Base-by-base conservation (phyloP, 2,329 filamentous ascomycete species). In the Teratosphaeria nubilosa region DNA sequence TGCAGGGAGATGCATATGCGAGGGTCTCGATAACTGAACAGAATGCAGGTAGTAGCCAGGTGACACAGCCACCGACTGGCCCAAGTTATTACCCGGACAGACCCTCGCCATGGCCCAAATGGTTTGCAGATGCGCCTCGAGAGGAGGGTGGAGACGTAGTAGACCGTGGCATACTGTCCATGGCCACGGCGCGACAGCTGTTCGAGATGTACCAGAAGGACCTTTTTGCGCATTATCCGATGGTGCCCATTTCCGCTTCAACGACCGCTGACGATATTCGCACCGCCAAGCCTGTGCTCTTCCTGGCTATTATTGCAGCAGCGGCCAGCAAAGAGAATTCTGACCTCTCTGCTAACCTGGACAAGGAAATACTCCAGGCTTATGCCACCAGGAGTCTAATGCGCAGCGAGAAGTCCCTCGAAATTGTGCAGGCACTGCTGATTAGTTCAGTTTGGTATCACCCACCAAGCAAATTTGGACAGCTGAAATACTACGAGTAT, bases 291-390 rank as follows among this genome's bases (percentile, higher is more conserved):
- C 87, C 87, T 1, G 77, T 82, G 1, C 76, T 91, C 9, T 90
- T 90, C 66, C 77, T 88, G n/a, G 79, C 87, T 31, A 77, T 90
- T 65, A 82, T 91, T 72, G 82, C 86, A 0, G 84, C 82, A 2
- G 65, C 66, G 9, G 81, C 86, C 5, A 80, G 84, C 4, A 82
- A 82, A 10, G 81, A 85, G 62, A 75, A 75, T 80, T 58, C 65
- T 5, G 67, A 71, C 2, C 63, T 80, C 4, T 76, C 77, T 45
- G 70, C 69, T 7, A 65, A 67, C 27, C 70, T 81, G 41, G 78
- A 78, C 56, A 74, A 74, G 45, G 78, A 81, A 63, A 69, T 80
- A 41, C 72, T 81, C 59, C 73, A 72, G 51, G 70, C 76, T 24
- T 80, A 78, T 66, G 76, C 78, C 7, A 75, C 77, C 16, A 71